Base-by-base conservation (phyloP, 2,329 filamentous ascomycete genomes). In the Endoconidiophora polonica region DNA sequence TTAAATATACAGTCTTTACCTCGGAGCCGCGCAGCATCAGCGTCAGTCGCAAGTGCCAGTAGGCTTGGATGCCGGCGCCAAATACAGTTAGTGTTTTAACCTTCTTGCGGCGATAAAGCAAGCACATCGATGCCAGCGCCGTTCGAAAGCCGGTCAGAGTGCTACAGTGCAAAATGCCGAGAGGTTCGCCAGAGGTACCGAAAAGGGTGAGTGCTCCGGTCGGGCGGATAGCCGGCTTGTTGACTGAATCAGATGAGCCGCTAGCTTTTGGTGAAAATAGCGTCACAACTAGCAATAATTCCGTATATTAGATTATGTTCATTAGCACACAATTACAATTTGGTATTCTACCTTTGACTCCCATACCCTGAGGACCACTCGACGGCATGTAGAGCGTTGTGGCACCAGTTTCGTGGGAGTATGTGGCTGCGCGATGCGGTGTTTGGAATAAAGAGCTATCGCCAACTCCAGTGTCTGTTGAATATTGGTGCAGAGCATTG, bases 41-140 rank as follows among this genome's bases (percentile, higher is more conserved):
- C 0, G 88, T 81, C 3, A 96, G 73, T 1, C 87, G 81, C 41
- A 94, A 77, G 62, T 95, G 90, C 88, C 88, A 96, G 67, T 90
- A 94, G 10, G 90, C 90, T 67, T 95, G 88, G 57, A 82, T 79
- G 43, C 90, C 90, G 33, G 83, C 81, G 22, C 90, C 90, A 62
- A 95, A 96, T 48, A 94, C 81, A 12, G 82, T 80, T 9, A 95
- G 61, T 12, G 80, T 85, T 60, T 81, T 79, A 40, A 94, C 81
- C 24, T 74, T 73, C 50, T 74, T 69, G 50, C 90, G 83, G 37
- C 73, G 74, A 18, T 65, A 63, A 33, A 86, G 69, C 0, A 86
- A 70, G 23, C 80, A 77, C 49, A 81, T 75, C 3, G 81, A 82
- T 1, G 77, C 77, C 9, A 90, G 68, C 0, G 84, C 82, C 0